Percentiles rank a stretch among this genome's conserved stretches.
Conservation (phyloP, 805 yeast species). For the Candida glaebosa region DNA sequence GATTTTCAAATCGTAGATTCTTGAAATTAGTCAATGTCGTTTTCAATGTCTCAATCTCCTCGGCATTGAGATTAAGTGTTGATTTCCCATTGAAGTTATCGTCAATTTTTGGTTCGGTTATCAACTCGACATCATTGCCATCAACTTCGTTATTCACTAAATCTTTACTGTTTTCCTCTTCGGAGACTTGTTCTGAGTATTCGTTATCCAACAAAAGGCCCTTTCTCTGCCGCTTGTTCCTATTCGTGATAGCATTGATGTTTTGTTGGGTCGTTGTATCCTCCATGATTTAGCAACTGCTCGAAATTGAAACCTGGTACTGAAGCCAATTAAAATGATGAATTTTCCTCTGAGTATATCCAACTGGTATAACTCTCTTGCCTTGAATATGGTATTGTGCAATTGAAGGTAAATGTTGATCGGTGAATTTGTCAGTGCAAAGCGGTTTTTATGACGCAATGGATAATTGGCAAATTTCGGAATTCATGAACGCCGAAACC, state of each 20-base stretch:
- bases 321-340: background rate
- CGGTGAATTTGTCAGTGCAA: too few species aligned
- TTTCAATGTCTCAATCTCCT: background rate
- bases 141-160: background rate
- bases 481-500: too few species aligned
- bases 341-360: too few species aligned
- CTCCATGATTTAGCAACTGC: background rate
- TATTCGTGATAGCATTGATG: constrained; percentile 13
- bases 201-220: constrained; percentile 18
- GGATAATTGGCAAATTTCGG: too few species aligned
- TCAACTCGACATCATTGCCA: constrained; percentile 1
- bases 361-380: too few species aligned
- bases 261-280: constrained; percentile 12
- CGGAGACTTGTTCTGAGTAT: constrained; percentile 7
- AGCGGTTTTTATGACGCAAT: too few species aligned
- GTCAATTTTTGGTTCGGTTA: background rate
- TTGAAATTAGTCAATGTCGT: background rate
- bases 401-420: too few species aligned
- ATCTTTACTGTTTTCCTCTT: background rate
- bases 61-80: background rate
- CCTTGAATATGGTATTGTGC: too few species aligned
- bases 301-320: too few species aligned
- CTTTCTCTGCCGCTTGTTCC: constrained; percentile 16
- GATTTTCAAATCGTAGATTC: constrained; percentile 1
- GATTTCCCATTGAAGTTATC: background rate